A percentile compares a stretch with the other conserved stretches of the same genome.
Conservation (phyloP, 306 rosid genomes). For the Hippophae tibetana region DNA sequence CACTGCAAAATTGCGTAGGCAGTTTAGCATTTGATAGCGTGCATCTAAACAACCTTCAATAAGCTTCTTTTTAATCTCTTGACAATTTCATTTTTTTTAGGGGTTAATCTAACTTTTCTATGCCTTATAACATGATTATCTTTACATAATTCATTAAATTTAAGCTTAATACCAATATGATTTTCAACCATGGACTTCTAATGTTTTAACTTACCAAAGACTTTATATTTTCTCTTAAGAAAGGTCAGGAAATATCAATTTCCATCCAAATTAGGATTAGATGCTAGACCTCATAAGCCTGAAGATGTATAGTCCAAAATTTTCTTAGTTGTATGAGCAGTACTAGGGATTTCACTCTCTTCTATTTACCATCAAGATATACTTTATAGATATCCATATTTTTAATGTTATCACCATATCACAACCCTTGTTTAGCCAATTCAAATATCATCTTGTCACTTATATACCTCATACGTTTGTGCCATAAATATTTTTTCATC, state of each 20-base stretch:
- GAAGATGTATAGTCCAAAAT: too few relatives aligned
- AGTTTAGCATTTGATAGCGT: neutral
- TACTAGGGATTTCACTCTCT: neutral
- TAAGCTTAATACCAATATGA: neutral
- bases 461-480: too few relatives aligned
- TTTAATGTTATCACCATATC: too few relatives aligned
- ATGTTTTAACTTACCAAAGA: neutral
- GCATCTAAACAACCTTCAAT: neutral
- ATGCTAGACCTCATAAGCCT: neutral
- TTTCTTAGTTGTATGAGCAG: too few relatives aligned
- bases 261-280: neutral
- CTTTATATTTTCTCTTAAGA: neutral
- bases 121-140: neutral
- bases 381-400: too few relatives aligned
- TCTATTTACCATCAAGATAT: neutral
- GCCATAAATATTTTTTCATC: too few relatives aligned
- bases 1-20: neutral
- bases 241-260: neutral
- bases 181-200: neutral
- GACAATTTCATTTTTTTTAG: neutral
- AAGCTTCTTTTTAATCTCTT: neutral
- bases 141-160: neutral
- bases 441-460: fast-evolving
- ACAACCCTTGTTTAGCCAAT: too few relatives aligned
- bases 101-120: neutral